phyloP scores from a whole-genome alignment of 352 stramenopile species.

The Blastocystis sp. region DNA sequence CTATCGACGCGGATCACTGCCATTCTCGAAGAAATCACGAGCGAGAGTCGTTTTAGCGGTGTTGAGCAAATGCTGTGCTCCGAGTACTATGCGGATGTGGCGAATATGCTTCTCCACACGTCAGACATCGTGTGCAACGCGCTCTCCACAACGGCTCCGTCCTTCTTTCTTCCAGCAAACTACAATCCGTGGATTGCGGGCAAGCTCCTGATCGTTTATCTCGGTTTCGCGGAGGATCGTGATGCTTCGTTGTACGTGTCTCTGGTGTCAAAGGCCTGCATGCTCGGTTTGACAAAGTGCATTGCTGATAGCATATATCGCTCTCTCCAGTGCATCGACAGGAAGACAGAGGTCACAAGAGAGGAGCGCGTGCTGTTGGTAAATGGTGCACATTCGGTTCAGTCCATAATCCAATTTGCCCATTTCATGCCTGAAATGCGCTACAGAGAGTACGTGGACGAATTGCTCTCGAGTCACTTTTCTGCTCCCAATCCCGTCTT shows the following conservation, averaged over 20 bases:
- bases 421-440: background rate
- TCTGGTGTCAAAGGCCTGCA: conserved; percentile 8
- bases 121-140: conserved; percentile 50
- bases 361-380: background rate
- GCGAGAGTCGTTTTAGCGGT: background rate
- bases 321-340: background rate
- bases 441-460: background rate
- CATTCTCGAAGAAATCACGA: conserved; percentile 50
- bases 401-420: background rate
- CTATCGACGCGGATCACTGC: background rate
- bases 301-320: background rate
- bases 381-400: background rate
- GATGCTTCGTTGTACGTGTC: background rate
- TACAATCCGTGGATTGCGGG: background rate
- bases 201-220: conserved; percentile 5
- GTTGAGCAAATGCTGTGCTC: background rate
- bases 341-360: background rate
- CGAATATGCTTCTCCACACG: conserved; percentile 17
- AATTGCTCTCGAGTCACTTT: background rate
- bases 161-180: conserved; percentile 13
- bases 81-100: conserved; percentile 10
- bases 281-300: conserved; percentile 13
- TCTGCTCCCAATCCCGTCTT: too few species aligned
- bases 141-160: background rate
- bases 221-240: background rate